Conservation (phyloP, 106 monocot species). For the Vanilla planifolia region DNA sequence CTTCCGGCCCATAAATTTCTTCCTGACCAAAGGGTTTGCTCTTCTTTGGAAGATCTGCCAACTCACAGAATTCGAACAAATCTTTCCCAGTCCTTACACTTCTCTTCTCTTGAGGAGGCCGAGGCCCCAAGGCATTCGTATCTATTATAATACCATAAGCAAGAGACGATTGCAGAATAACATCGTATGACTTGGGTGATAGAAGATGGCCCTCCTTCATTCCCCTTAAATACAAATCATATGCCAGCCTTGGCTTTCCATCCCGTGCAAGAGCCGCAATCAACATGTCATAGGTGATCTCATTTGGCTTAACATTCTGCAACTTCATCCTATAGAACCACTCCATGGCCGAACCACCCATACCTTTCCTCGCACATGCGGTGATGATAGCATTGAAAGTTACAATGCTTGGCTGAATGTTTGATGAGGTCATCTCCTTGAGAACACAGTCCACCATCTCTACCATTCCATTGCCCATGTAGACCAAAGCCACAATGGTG, state of each 20-base stretch:
- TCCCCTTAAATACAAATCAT: constrained; percentile 69
- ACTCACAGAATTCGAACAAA: constrained; percentile 30
- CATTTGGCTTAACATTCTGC: constrained; percentile 58
- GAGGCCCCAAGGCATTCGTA: constrained; percentile 37
- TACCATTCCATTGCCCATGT: constrained; percentile 46
- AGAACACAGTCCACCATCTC: constrained; percentile 63
- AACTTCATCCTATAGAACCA: constrained; percentile 91
- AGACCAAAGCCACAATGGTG: constrained; percentile 76
- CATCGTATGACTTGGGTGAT: constrained; percentile 63
- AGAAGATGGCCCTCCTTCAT: constrained; percentile 46
- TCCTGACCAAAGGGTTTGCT: constrained; percentile 36
- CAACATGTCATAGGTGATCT: constrained; percentile 83
- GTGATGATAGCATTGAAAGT: constrained; percentile 93
- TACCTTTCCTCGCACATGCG: constrained; percentile 45
- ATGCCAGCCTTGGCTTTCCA: constrained; percentile 67
- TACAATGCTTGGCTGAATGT: constrained; percentile 71
- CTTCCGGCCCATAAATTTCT: constrained; percentile 20
- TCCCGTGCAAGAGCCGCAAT: constrained; percentile 50
- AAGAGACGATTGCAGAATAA: constrained; percentile 40
- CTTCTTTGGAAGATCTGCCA: constrained; percentile 38
- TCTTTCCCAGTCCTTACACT: constrained; percentile 25
- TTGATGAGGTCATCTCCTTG: constrained; percentile 41
- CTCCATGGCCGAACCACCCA: constrained; percentile 58
- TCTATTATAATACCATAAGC: constrained; percentile 31
- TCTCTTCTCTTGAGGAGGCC: constrained; percentile 49